Evolutionary conservation across 176 grass and related monocot genomes (phyloP).

Genomic region (Oryza longistaminata): DNA sequence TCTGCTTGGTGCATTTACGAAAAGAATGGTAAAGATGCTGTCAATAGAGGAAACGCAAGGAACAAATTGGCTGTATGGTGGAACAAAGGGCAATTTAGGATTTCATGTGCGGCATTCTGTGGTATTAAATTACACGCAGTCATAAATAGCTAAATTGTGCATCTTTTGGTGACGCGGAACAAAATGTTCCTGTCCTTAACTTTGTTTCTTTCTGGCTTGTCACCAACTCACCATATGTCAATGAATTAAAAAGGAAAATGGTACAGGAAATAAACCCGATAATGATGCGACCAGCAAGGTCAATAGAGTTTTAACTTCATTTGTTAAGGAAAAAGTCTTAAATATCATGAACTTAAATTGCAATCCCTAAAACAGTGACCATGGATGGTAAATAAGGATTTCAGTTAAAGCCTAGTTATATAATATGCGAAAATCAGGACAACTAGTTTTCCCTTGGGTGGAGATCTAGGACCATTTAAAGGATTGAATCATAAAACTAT

Average conservation of each 20-base stretch:
- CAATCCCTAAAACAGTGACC: conserved; percentile 3
- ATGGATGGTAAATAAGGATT: background rate
- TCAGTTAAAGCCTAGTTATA: background rate
- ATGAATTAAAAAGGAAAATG: background rate
- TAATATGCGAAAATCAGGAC: background rate
- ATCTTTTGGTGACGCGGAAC: background rate
- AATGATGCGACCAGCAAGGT: background rate
- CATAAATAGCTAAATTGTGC: background rate
- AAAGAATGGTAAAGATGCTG: background rate
- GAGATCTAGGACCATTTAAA: background rate
- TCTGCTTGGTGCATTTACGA: background rate
- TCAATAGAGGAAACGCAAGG: background rate
- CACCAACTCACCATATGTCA: background rate
- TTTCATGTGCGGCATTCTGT: background rate
- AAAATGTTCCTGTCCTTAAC: background rate
- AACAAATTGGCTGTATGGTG: background rate
- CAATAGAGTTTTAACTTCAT: conserved; percentile 1
- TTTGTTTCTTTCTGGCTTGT: background rate
- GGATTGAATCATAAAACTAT: background rate
- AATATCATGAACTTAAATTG: background rate
- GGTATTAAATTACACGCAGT: background rate
- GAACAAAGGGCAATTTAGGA: background rate
- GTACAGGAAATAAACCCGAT: background rate
- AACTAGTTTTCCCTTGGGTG: background rate
- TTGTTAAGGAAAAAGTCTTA: conserved; percentile 5